Base-by-base conservation (phyloP, 2,329 filamentous ascomycete genomes). In the Exophiala spinifera region DNA sequence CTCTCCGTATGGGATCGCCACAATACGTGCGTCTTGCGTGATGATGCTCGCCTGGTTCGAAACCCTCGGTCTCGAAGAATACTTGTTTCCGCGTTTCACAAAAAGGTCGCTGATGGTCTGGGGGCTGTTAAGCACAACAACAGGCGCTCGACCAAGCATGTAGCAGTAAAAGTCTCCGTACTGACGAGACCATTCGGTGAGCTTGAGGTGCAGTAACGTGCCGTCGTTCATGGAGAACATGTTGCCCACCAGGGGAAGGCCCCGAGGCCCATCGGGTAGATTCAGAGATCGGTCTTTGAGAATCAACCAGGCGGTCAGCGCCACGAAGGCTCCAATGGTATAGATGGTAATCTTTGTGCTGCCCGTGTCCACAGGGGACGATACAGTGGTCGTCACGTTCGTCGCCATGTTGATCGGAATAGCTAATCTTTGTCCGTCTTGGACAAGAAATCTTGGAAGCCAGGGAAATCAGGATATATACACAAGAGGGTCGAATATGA, bases 91-190 rank as follows among this genome's bases (percentile, higher is more conserved):
- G 14, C 42, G 28, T 31, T 53, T 57, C 20, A 57, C 40, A 34
- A 57, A 40, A 20, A 57, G 50, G 14, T 57, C 54, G 17, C 53
- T 42, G 50, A 57, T 33, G 11, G 54, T 46, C 10, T 42, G 25
- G 21, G 45, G 49, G 25, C 54, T 57, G 50, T 47, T 57, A 20
- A 57, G 34, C 20, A 57, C 54, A 43, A 57, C 36, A 19, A 57
- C 46, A 11, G 34, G 46, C 34, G 49, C 36, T 20, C 36, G 14
- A 19, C 54, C 54, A 50, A 53, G 34, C 20, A 46, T 53, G 39
- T 39, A 43, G 4, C 46, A 57, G 46, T 48, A 57, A 40, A 57
- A 53, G 25, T 57, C 54, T 15, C 54, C 54, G 39, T 57, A 57
- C 39, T 44, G 15, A 11, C 15, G 49, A 19, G 42, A 37, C 31